phyloP scores from a whole-genome alignment of 148 eudicot species.

The Bassia scoparia region DNA sequence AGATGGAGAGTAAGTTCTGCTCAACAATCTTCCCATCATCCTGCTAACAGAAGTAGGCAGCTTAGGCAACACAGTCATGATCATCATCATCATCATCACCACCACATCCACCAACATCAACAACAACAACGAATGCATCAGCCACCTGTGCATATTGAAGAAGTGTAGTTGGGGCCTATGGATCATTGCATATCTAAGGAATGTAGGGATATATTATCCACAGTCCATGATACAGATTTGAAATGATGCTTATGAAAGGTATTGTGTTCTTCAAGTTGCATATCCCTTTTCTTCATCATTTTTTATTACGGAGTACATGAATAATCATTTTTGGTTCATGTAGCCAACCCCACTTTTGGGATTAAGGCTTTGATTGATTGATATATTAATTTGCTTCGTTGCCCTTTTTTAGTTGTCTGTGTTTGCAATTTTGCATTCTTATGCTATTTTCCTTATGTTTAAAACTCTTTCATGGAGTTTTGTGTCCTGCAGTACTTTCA shows the following conservation, averaged over 20 bases:
- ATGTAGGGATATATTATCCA: constrained; percentile 7
- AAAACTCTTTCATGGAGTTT: neutral
- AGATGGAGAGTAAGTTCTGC: constrained; percentile 31
- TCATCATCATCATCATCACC: constrained; percentile 24
- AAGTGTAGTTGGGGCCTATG: constrained; percentile 15
- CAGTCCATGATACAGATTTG: neutral
- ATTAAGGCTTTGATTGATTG: too few species aligned
- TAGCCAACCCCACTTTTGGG: too few species aligned
- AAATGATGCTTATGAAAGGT: constrained; percentile 15
- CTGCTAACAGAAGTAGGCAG: constrained; percentile 20
- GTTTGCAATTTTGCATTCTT: neutral
- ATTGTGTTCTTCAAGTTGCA: neutral
- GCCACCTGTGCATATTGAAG: constrained; percentile 17
- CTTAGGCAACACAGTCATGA: constrained; percentile 21
- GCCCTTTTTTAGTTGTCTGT: neutral
- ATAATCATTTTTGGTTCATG: too few species aligned
- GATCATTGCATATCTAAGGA: constrained; percentile 4
- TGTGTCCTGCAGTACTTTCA: neutral
- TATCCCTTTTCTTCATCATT: neutral
- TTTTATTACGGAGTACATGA: too few species aligned
- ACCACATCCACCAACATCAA: constrained; percentile 17
- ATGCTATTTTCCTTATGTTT: neutral
- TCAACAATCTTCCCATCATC: constrained; percentile 19
- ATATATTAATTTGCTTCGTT: neutral
- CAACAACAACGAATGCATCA: constrained; percentile 25